Percentiles rank a stretch among this genome's conserved stretches.
Evolutionary conservation across 1,284 basidiomycete species (phyloP).

Genomic region (Ustilago vetiveriae): DNA sequence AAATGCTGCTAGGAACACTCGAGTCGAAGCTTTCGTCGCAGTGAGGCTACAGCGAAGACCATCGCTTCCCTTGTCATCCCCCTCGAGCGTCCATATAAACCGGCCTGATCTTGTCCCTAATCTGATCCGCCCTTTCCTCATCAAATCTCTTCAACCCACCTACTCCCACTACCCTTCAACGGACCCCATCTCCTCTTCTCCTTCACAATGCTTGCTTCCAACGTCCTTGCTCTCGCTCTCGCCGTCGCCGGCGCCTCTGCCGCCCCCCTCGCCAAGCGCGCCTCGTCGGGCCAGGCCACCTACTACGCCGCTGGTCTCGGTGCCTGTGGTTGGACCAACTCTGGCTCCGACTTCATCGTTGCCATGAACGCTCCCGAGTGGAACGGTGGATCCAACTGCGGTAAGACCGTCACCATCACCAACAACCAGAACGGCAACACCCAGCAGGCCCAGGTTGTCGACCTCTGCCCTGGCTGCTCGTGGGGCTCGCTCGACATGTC

Average conservation of each 20-base stretch:
- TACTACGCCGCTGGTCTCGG: conserved; percentile 58
- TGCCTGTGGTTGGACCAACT: conserved; percentile 51
- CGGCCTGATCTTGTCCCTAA: not conserved
- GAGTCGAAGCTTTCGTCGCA: conserved; percentile 1
- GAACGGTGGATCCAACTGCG: conserved; percentile 69
- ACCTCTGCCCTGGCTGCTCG: conserved; percentile 78
- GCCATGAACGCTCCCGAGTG: conserved; percentile 62
- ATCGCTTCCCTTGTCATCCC: not conserved
- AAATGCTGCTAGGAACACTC: conserved; percentile 37
- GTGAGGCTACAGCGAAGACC: conserved; percentile 17
- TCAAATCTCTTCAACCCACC: conserved; percentile 1
- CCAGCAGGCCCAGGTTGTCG: conserved; percentile 74
- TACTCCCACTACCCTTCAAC: not conserved
- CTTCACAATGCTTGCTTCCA: conserved; percentile 55
- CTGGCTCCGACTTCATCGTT: conserved; percentile 58
- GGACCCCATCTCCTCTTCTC: conserved; percentile 3
- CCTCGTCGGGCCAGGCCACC: conserved; percentile 50
- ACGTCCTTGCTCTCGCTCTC: conserved; percentile 46
- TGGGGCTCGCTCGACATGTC: conserved; percentile 81
- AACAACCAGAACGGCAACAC: conserved; percentile 73
- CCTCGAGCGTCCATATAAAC: conserved; percentile 28
- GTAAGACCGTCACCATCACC: conserved; percentile 74
- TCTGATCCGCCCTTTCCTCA: not conserved
- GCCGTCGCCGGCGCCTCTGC: conserved; percentile 53
- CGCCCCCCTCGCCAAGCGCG: conserved; percentile 46